Evolutionary conservation across 129 eudicot genomes (phyloP).

Genomic region (Saposhnikovia divaricata): DNA sequence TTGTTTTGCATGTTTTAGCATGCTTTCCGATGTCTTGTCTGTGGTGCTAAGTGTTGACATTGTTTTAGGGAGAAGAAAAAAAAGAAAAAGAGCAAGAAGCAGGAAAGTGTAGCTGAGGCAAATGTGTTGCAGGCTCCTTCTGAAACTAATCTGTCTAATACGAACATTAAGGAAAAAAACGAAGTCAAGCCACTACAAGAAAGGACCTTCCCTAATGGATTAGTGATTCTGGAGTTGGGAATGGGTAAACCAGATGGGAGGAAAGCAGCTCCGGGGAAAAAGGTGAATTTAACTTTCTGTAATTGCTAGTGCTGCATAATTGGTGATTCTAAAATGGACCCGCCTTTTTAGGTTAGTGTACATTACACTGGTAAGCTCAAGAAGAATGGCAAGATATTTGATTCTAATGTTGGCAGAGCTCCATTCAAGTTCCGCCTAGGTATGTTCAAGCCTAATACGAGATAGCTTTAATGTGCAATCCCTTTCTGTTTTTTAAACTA

Average conservation of each 20-base stretch:
- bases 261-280: constrained; percentile 70
- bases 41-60: constrained; percentile 12
- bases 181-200: constrained; percentile 53
- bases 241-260: constrained; percentile 96
- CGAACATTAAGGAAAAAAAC: constrained; percentile 17
- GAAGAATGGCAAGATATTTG: constrained; percentile 78
- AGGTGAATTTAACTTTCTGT: constrained; percentile 31
- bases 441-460: constrained; percentile 15
- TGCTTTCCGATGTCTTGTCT: constrained; percentile 4
- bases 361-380: constrained; percentile 84
- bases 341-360: constrained; percentile 51
- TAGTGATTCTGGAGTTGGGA: constrained; percentile 63
- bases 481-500: background rate
- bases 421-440: constrained; percentile 91
- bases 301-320: background rate
- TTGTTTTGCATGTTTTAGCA: constrained; percentile 13
- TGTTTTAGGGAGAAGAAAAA: constrained; percentile 31
- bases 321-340: background rate
- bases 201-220: constrained; percentile 73
- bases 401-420: constrained; percentile 71
- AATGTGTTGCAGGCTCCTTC: constrained; percentile 12
- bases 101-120: constrained; percentile 25
- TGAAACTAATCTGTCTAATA: constrained; percentile 20
- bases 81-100: constrained; percentile 40
- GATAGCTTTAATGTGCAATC: background rate